Base-by-base conservation (phyloP, 495 filamentous ascomycete genomes). In the Neurospora africana region DNA sequence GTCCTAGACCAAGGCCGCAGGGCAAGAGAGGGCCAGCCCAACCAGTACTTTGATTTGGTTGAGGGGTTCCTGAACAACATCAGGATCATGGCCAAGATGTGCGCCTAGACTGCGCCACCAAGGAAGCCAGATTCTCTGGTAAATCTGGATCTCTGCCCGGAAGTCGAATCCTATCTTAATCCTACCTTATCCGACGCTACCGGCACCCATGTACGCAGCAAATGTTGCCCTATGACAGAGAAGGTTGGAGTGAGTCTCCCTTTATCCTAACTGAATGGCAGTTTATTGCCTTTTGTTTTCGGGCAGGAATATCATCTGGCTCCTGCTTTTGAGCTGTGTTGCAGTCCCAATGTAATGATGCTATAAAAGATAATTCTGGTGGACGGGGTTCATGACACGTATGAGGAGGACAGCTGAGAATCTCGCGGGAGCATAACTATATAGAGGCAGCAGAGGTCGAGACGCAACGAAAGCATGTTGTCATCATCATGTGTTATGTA, bases 11-110 rank as follows among this genome's bases (percentile, higher is more conserved):
- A 96, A 72, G 92, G 92, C 4, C 82, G 84, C 19, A 82, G 89
- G 65, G 88, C 88, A 47, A 83, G 82, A 75, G 76, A 81, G 1
- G 83, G 83, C 1, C 82, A 91, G 73, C 86, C 86, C 3, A 90
- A 91, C 75, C 85, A 89, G 70, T 97, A 94, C 76, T 84, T 89
- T 53, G 87, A 91, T 9, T 76, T 97, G 13, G 87, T 97, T 7
- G 90, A 91, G 72, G 93, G 93, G 0, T 90, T 97, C 71, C 82
- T 97, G 76, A 91, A 97, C 80, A 97, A 98, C 79, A 87, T 96
- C 37, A 84, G 91, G 41, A 78, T 92, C 2, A 78, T 95, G 72
- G 88, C 89, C n/a, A 61, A 61, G 53, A 8, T 61, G 21, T 61
- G 53, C 23, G 53, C 53, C 21, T 61, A 61, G 5, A 61, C 5